Percentiles rank a stretch among this genome's conserved stretches.
These are phyloP conservation scores for Tephrocybe sp. DNA, from an alignment of 768 basidiomycete genomes.

Conservation along the genomic window DNA sequence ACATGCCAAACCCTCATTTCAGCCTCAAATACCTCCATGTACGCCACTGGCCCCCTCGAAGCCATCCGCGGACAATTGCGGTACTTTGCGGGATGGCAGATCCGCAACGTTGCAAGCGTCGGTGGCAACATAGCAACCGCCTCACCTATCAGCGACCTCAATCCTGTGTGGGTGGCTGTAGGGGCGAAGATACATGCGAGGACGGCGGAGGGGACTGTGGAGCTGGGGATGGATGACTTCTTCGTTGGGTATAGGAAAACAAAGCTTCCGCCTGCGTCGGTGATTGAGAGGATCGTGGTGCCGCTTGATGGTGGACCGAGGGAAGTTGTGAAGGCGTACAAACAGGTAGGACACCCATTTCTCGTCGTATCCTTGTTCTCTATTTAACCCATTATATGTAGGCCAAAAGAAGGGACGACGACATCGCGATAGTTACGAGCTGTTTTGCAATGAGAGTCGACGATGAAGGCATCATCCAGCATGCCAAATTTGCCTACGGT, in stretches of 20 bases:
- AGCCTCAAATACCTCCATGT: neutral
- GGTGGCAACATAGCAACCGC: constrained; percentile 17
- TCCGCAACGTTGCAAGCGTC: constrained; percentile 16
- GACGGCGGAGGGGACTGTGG: constrained; percentile 1
- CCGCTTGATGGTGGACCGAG: constrained; percentile 15
- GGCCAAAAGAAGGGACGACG: constrained; percentile 18
- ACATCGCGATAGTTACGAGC: constrained; percentile 16
- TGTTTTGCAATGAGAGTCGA: constrained; percentile 14
- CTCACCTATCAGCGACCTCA: constrained; percentile 17
- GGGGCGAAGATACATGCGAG: constrained; percentile 10
- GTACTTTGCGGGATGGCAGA: constrained; percentile 16
- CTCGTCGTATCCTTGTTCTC: neutral
- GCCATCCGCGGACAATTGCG: constrained; percentile 14
- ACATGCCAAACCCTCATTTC: constrained; percentile 7
- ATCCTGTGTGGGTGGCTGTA: constrained; percentile 14
- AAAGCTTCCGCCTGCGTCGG: constrained; percentile 5
- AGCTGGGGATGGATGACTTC: constrained; percentile 17
- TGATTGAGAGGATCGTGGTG: constrained; percentile 16
- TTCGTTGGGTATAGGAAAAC: constrained; percentile 17
- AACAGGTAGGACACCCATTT: constrained; percentile 11
- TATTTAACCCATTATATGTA: neutral
- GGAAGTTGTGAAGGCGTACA: constrained; percentile 17
- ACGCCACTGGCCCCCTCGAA: constrained; percentile 14
- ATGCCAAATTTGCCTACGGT: constrained; percentile 16
- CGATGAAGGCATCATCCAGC: constrained; percentile 7